phyloP scores from a whole-genome alignment of 2,329 filamentous ascomycete species.

The Teratosphaeria epicoccoides region DNA sequence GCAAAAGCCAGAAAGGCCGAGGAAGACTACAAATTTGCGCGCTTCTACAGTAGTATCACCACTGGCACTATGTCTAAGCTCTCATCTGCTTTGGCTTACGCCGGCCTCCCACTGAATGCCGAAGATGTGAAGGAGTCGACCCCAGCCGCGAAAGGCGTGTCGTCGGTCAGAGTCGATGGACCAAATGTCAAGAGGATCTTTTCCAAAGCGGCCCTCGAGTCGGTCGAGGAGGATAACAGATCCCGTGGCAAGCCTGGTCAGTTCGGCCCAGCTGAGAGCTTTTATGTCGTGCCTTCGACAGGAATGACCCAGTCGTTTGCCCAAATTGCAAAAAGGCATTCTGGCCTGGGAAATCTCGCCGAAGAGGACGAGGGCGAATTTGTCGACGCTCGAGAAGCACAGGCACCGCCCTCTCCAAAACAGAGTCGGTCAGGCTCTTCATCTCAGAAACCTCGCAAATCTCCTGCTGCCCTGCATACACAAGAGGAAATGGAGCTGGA shows the following conservation, averaged over 20 bases:
- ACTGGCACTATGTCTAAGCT: constrained; percentile 79
- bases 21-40: constrained; percentile 61
- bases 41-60: constrained; percentile 78
- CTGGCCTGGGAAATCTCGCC: constrained; percentile 34
- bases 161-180: constrained; percentile 23
- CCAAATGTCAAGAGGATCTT: constrained; percentile 77
- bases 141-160: constrained; percentile 19
- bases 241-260: constrained; percentile 41
- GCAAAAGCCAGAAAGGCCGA: constrained; percentile 14
- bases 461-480: constrained; percentile 29
- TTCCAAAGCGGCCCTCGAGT: constrained; percentile 72
- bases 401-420: constrained; percentile 32
- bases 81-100: constrained; percentile 84
- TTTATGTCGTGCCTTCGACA: constrained; percentile 88
- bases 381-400: constrained; percentile 71
- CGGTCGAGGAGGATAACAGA: constrained; percentile 54
- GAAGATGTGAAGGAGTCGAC: constrained; percentile 21
- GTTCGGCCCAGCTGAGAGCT: constrained; percentile 52
- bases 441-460: constrained; percentile 35
- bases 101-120: constrained; percentile 63
- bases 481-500: constrained; percentile 82
- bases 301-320: constrained; percentile 91
- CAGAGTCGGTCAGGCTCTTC: constrained; percentile 30
- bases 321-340: constrained; percentile 52
- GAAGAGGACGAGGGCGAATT: constrained; percentile 68